These are phyloP conservation scores for Castanea crenata DNA, from an alignment of 306 rosid genomes.

Conservation along the genomic window DNA sequence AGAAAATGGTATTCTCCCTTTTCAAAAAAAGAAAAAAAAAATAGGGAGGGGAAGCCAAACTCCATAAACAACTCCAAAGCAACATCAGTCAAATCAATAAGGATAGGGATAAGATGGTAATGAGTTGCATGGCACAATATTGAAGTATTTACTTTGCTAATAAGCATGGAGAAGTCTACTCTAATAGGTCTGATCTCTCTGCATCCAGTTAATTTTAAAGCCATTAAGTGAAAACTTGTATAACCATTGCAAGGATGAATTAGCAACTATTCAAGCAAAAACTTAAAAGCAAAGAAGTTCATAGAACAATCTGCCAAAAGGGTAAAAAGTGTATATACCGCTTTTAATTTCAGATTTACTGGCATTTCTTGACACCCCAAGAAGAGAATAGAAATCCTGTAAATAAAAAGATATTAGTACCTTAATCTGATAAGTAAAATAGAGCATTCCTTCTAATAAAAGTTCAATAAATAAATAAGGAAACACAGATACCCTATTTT, in stretches of 20 bases:
- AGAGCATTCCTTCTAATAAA: neutral
- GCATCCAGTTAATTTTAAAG: neutral
- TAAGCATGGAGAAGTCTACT: neutral
- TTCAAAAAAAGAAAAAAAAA: neutral
- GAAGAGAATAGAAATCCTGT: constrained; percentile 92
- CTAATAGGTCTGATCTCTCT: neutral
- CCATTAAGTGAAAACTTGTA: neutral
- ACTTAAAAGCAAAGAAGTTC: neutral
- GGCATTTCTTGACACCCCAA: constrained; percentile 85
- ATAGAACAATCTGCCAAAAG: neutral
- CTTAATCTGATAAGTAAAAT: constrained; percentile 11
- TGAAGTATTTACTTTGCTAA: neutral
- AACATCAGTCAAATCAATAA: neutral
- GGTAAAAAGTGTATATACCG: constrained; percentile 48
- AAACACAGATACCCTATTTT: neutral
- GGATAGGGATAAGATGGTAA: neutral
- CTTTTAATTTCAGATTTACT: constrained; percentile 94
- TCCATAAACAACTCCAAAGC: neutral
- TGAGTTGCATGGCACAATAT: neutral
- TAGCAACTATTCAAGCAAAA: neutral
- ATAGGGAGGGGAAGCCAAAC: neutral
- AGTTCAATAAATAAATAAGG: neutral
- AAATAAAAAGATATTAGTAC: constrained; percentile 21
- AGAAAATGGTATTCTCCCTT: neutral
- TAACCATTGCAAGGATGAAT: neutral